These are phyloP conservation scores for Emmonsia crescens DNA, from an alignment of 2,329 filamentous ascomycete species.

Conservation along the genomic window DNA sequence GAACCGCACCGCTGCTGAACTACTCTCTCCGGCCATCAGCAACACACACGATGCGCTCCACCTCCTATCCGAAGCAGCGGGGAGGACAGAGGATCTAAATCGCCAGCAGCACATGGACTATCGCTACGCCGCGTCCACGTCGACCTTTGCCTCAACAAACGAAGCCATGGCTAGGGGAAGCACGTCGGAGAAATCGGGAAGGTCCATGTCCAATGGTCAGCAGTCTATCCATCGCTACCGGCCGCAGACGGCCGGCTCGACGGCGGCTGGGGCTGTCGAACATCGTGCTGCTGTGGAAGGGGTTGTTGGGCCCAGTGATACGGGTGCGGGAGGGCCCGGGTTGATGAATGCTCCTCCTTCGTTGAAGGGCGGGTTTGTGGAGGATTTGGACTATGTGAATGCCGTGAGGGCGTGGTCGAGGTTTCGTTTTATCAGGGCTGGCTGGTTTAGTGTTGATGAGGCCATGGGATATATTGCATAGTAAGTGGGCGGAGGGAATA, in stretches of 20 bases:
- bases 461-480: conserved; percentile 92
- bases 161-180: conserved; percentile 26
- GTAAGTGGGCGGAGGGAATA: conserved; percentile 43
- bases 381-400: conserved; percentile 40
- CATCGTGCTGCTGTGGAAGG: conserved; percentile 7
- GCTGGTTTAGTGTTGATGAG: conserved; percentile 91
- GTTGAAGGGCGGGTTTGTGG: conserved; percentile 4
- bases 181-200: conserved; percentile 25
- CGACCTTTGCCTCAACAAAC: conserved; percentile 27
- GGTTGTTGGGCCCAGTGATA: background rate
- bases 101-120: conserved; percentile 40
- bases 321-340: background rate
- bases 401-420: conserved; percentile 81
- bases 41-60: conserved; percentile 89
- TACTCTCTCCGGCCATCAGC: conserved; percentile 61
- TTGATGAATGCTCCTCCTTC: background rate
- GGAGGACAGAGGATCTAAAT: conserved; percentile 39
- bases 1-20: conserved; percentile 48
- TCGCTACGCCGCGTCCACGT: conserved; percentile 28
- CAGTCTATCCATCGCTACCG: conserved; percentile 31
- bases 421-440: conserved; percentile 88
- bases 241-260: conserved; percentile 45
- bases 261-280: conserved; percentile 14
- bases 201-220: conserved; percentile 25
- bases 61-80: conserved; percentile 75